Percentiles rank a stretch among this genome's conserved stretches.
phyloP scores from a whole-genome alignment of 352 stramenopile genomes.

The Phytophthora fragariae region DNA sequence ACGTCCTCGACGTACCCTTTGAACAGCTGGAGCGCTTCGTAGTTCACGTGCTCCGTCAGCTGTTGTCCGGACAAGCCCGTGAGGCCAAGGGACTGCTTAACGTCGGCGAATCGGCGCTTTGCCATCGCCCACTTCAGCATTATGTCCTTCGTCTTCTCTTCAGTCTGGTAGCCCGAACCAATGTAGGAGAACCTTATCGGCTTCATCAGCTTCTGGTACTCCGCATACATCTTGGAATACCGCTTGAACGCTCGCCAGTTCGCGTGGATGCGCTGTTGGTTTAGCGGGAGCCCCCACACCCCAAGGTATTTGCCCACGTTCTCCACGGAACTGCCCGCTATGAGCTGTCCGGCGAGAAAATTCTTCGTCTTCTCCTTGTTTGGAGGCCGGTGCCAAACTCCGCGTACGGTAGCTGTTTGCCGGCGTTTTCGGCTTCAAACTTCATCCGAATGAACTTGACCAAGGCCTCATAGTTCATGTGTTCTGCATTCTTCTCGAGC shows the following conservation, averaged over 20 bases:
- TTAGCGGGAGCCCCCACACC: background rate
- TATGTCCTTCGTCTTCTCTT: background rate
- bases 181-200: background rate
- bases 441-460: background rate
- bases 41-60: background rate
- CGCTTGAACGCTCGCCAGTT: conserved; percentile 15
- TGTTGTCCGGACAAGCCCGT: background rate
- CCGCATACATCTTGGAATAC: background rate
- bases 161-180: background rate
- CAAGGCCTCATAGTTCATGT: background rate
- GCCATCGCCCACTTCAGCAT: background rate
- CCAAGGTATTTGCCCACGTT: background rate
- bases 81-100: background rate
- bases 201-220: background rate
- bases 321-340: background rate
- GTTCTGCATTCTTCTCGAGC: background rate
- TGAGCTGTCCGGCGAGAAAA: background rate
- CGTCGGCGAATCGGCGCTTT: background rate
- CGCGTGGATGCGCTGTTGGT: background rate
- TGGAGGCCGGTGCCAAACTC: background rate
- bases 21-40: background rate
- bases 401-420: background rate
- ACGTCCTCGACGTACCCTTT: background rate
- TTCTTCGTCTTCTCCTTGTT: background rate
- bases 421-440: background rate